Evolutionary conservation across 768 basidiomycete species (phyloP).

Genomic region (Clavaria fumosa): DNA sequence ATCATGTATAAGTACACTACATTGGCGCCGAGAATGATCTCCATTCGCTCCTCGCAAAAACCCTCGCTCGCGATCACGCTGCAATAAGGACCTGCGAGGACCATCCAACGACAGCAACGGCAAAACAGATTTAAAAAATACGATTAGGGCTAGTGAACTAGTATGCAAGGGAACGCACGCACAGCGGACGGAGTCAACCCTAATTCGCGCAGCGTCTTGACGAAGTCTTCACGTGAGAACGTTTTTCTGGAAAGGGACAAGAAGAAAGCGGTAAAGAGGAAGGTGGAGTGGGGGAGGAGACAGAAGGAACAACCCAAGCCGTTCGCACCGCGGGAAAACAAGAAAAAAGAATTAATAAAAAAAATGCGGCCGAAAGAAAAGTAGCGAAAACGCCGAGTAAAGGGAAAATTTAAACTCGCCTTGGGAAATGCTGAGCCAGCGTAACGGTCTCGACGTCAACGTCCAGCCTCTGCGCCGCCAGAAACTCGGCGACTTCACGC

Average conservation of each 20-base stretch:
- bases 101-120: no score
- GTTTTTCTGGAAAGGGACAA: slow-evolving; percentile 43
- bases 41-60: no score
- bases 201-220: slow-evolving; percentile 66
- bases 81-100: slow-evolving; percentile 39
- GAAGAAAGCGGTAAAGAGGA: no score
- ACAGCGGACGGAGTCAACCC: slow-evolving; percentile 89
- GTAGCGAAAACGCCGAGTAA: no score
- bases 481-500: slow-evolving; percentile 72
- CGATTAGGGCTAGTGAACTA: slow-evolving; percentile 2
- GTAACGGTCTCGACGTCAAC: slow-evolving; percentile 68
- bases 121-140: no score
- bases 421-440: slow-evolving; percentile 72
- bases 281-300: no score
- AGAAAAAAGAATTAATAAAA: background rate
- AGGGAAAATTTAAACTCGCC: slow-evolving; percentile 28
- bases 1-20: no score
- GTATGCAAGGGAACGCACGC: slow-evolving; percentile 13
- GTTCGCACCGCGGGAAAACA: no score
- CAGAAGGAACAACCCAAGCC: no score
- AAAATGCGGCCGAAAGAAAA: background rate
- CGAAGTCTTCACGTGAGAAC: slow-evolving; percentile 57
- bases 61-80: no score
- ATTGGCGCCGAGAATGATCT: no score
- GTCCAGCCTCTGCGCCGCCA: slow-evolving; percentile 56